Evolutionary conservation across 2,329 filamentous ascomycete genomes (phyloP), one percentile per base, ranked within the genome.

Genomic region (Simplicillium aogashimaense): DNA sequence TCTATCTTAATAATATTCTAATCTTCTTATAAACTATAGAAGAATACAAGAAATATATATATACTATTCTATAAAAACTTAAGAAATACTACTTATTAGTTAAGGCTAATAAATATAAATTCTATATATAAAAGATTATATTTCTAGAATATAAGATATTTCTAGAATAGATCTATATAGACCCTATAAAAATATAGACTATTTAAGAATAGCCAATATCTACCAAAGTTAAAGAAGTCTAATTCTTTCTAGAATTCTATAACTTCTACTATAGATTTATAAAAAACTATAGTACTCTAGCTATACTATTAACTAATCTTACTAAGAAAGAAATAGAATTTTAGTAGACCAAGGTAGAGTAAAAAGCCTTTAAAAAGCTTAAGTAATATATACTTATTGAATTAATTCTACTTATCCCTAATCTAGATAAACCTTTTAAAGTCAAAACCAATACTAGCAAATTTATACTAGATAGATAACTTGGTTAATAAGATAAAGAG

Each of bases 1-100:
- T 36, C 13, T 43, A 43, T 18, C 33, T 43, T 16, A 35, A 43
- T 37, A 38, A 38, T 20, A 38, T 43, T 13, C 28, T 43, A 4
- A 41, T 41, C n/a, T n/a, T n/a, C n/a, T n/a, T n/a, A n/a, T n/a
- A n/a, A n/a, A n/a, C n/a, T n/a, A n/a, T n/a, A n/a, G n/a, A n/a
- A n/a, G n/a, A n/a, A n/a, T n/a, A n/a, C n/a, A n/a, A n/a, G n/a
- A n/a, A n/a, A n/a, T n/a, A n/a, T n/a, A n/a, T n/a, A n/a, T n/a
- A n/a, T n/a, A n/a, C n/a, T n/a, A n/a, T n/a, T n/a, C n/a, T n/a
- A n/a, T n/a, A n/a, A n/a, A 25, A 25, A 5, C 20, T 25, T 6
- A 5, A 25, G 20, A 25, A 25, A 9, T 25, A 9, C 20, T 5
- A 25, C 6, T 25, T 25, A 5, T 25, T 9, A 12, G 13, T 35